A percentile compares a stretch with the other conserved stretches of the same genome.
Evolutionary conservation across 805 yeast genomes (phyloP).

Genomic region (Scheffersomyces stipitis): DNA sequence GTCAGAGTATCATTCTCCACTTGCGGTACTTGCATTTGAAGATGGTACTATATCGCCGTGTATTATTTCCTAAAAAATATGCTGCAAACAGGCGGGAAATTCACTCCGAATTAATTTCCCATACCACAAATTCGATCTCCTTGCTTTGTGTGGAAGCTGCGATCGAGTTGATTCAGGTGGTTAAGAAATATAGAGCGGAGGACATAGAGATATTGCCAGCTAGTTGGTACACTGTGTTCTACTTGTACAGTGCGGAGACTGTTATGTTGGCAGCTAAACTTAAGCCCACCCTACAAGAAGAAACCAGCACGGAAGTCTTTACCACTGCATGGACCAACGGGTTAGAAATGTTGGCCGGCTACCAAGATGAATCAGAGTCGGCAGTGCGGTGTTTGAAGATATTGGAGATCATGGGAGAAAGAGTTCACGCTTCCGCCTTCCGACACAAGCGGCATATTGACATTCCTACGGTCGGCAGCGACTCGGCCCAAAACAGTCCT

Average conservation of each 20-base stretch:
- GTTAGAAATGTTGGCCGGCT: conserved; percentile 7
- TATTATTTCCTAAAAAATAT: conserved; percentile 7
- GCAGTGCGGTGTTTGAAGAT: conserved; percentile 11
- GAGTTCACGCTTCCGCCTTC: no score
- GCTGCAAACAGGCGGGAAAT: neutral
- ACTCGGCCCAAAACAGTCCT: conserved; percentile 3
- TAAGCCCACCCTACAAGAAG: conserved; percentile 13
- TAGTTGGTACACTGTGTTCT: conserved; percentile 20
- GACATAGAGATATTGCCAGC: conserved; percentile 12
- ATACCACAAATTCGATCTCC: conserved; percentile 7
- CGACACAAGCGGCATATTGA: no score
- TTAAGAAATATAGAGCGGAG: conserved; percentile 4
- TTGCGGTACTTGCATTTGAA: conserved; percentile 9
- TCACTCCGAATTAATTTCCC: conserved; percentile 5
- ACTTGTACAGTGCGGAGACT: conserved; percentile 19
- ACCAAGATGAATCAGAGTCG: conserved; percentile 9
- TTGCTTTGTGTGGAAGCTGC: conserved; percentile 9
- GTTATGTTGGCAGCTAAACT: conserved; percentile 21
- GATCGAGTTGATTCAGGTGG: conserved; percentile 7
- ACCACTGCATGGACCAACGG: conserved; percentile 6
- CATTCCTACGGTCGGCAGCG: neutral
- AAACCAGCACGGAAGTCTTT: conserved; percentile 1
- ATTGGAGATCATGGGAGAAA: conserved; percentile 10
- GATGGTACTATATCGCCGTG: conserved; percentile 10
- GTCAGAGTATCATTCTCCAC: conserved; percentile 11